Evolutionary conservation across 257 asterid genomes (phyloP).

Genomic region (Euphrasia confusa): DNA sequence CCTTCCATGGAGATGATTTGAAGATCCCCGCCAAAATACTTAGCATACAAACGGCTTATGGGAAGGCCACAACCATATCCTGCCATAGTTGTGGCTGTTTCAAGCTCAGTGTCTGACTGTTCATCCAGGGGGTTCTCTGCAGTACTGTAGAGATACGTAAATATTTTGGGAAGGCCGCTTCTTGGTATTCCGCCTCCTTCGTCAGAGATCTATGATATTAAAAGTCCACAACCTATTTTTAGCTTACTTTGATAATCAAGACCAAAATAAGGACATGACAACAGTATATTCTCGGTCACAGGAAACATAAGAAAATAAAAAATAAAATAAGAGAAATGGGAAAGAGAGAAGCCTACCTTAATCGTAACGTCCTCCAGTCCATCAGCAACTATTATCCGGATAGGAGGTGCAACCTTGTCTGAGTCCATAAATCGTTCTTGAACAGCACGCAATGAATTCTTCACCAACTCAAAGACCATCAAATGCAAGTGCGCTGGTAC

Average conservation of each 20-base stretch:
- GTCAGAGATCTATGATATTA: conserved; percentile 60
- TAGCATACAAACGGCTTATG: conserved; percentile 87
- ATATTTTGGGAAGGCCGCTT: conserved; percentile 83
- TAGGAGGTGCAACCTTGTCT: conserved; percentile 78
- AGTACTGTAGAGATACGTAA: conserved; percentile 88
- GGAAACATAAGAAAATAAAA: neutral
- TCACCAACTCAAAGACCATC: conserved; percentile 94
- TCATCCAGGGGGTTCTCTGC: conserved; percentile 74
- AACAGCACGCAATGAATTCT: conserved; percentile 95
- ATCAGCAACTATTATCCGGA: conserved; percentile 89
- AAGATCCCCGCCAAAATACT: conserved; percentile 91
- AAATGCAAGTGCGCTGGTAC: conserved; percentile 90
- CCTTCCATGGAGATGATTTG: conserved; percentile 98
- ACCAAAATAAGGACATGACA: neutral
- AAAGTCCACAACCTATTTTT: conserved; percentile 3
- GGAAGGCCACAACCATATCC: conserved; percentile 97
- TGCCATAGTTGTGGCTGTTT: conserved; percentile 68
- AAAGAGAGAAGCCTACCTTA: conserved; percentile 46
- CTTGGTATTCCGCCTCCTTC: conserved; percentile 99
- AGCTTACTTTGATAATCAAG: neutral
- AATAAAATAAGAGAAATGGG: too few relatives aligned
- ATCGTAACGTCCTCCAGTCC: conserved; percentile 95
- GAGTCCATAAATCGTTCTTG: conserved; percentile 79
- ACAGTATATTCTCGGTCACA: neutral
- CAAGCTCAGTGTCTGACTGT: conserved; percentile 57